Evolutionary conservation across 148 eudicot genomes (phyloP), one percentile per base, ranked within the genome.

Genomic region (Polygonum aviculare): DNA sequence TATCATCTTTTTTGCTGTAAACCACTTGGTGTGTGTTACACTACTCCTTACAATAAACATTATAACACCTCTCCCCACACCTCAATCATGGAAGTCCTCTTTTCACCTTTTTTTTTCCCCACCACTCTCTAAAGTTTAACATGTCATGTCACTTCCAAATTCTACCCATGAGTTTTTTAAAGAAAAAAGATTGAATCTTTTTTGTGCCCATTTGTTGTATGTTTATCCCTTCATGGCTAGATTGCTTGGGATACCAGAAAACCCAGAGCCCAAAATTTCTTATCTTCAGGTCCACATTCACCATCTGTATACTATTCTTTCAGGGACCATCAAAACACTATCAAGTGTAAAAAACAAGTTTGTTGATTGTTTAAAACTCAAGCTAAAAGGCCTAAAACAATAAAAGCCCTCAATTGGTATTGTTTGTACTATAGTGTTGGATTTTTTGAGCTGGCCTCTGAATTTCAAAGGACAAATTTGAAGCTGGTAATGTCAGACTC

Each of bases 1-100:
- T 26, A 26, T 26, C 31, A 26, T 71, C 65, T 47, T 80, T 57
- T 80, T 80, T 63, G 86, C 80, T 81, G 84, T 81, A 78, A 84
- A 38, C 81, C 86, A 84, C 83, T 78, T 40, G 44, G 74, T 52
- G 74, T 72, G n/a, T 57, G 74, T 75, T 52, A 60, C 39, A 74
- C 75, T 57, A 74, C 78, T 16, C 60, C 26, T 36, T 59, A 38
- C 36, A 74, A 74, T n/a, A 71, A 51, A 51, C 57, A 51, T 51
- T 71, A n/a, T 39, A 40, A 36, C 16, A 12, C 0, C 40, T 33
- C 6, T 31, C 70, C 70, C 70, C 18, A 12, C 72, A 44, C 72
- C 36, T 67, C 72, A 67, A 67, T 67, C 72, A 67, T 67, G 72
- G 44, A 67, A 67, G 45, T 14, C n/a, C 45, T 67, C 41, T 38